Evolutionary conservation across 2,329 filamentous ascomycete genomes (phyloP).

Genomic region (Dactylellina parvicollis): DNA sequence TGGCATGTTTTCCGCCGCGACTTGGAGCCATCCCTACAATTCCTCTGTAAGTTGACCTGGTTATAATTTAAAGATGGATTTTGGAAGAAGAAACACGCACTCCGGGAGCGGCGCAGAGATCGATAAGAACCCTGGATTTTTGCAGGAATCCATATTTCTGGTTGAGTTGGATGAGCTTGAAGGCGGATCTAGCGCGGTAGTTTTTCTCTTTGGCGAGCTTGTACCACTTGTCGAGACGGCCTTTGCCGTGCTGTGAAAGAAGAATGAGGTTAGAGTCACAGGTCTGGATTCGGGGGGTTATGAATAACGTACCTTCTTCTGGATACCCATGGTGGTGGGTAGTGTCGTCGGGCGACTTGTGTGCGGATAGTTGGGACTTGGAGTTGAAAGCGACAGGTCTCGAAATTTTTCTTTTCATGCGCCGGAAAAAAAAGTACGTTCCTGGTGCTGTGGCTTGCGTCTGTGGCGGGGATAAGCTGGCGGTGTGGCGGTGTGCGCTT

Average conservation of each 20-base stretch:
- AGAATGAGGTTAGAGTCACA: slow-evolving; percentile 54
- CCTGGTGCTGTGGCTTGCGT: slow-evolving; percentile 62
- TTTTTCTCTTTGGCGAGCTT: slow-evolving; percentile 98
- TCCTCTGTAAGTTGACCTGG: slow-evolving; percentile 65
- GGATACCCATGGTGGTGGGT: slow-evolving; percentile 78
- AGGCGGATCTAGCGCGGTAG: slow-evolving; percentile 92
- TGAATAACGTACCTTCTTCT: slow-evolving; percentile 76
- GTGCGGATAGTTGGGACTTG: slow-evolving; percentile 20
- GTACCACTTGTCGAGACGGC: slow-evolving; percentile 98
- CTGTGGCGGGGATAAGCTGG: slow-evolving; percentile 28
- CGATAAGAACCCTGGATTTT: slow-evolving; percentile 93
- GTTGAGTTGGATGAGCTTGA: slow-evolving; percentile 98
- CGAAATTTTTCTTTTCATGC: slow-evolving; percentile 39
- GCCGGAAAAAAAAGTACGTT: slow-evolving; percentile 63
- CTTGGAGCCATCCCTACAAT: slow-evolving; percentile 80
- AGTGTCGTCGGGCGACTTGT: slow-evolving; percentile 13
- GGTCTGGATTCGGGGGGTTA: not conserved
- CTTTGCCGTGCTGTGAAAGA: slow-evolving; percentile 83
- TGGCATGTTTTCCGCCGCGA: slow-evolving; percentile 95
- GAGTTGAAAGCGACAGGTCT: slow-evolving; percentile 27
- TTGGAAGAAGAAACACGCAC: slow-evolving; percentile 61
- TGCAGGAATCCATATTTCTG: slow-evolving; percentile 99
- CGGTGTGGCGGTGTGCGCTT: slow-evolving; percentile 39
- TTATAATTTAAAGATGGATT: slow-evolving; percentile 56
- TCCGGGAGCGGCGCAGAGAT: slow-evolving; percentile 96